Conservation (phyloP, 2,329 filamentous ascomycete genomes). For the Arachnopeziza araneosa region DNA sequence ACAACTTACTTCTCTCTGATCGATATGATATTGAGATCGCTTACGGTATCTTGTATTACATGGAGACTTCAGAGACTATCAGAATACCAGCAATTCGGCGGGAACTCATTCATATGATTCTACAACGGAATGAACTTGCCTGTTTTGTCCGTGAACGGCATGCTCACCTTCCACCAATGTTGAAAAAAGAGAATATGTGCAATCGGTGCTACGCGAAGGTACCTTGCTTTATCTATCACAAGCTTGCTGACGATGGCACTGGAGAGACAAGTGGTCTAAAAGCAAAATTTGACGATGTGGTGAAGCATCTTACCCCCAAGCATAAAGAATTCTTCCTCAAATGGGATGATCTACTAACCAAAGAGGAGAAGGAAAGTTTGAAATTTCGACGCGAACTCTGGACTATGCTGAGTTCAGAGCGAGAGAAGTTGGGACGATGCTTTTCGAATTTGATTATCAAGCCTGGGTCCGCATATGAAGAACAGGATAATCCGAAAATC, state of each 20-base stretch:
- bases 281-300: constrained; percentile 74
- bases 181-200: constrained; percentile 76
- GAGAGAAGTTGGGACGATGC: constrained; percentile 83
- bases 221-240: constrained; percentile 90
- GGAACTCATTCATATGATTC: constrained; percentile 93
- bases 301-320: constrained; percentile 66
- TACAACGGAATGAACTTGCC: constrained; percentile 87
- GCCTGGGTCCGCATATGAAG: constrained; percentile 66
- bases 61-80: constrained; percentile 82
- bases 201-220: constrained; percentile 85
- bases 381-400: constrained; percentile 86
- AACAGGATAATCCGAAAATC: constrained; percentile 70
- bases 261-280: constrained; percentile 76
- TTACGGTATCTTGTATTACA: constrained; percentile 90
- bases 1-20: constrained; percentile 87
- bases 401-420: constrained; percentile 88
- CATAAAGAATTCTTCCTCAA: constrained; percentile 86
- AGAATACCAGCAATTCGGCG: constrained; percentile 80
- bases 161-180: constrained; percentile 76
- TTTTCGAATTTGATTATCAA: constrained; percentile 85
- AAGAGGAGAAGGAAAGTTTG: constrained; percentile 87
- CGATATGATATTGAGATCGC: constrained; percentile 89
- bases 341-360: constrained; percentile 89
- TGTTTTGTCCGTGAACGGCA: constrained; percentile 78
- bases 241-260: constrained; percentile 76